Conservation (phyloP, 2,329 filamentous ascomycete genomes). For the Metarhizium album region DNA sequence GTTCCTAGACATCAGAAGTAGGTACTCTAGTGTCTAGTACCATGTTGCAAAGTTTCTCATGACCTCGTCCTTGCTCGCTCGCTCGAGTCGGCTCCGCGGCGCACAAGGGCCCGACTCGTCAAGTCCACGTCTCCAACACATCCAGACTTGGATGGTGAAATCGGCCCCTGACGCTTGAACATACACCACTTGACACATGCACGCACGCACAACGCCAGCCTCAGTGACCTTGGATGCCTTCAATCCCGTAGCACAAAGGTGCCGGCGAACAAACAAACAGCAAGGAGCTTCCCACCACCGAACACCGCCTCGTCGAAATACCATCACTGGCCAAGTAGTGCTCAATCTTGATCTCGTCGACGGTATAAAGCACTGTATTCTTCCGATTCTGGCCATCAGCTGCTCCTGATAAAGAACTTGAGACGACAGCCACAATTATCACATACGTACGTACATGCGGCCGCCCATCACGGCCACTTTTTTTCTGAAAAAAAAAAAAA, state of each 20-base stretch:
- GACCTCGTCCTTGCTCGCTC: too few relatives aligned
- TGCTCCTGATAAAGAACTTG: background rate
- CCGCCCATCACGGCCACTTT: background rate
- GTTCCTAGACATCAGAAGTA: too few relatives aligned
- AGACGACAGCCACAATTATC: too few relatives aligned
- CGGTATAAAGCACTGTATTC: background rate
- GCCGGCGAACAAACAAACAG: background rate
- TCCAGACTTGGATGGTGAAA: too few relatives aligned
- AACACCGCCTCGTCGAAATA: background rate
- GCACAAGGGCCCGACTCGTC: background rate
- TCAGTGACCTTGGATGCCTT: conserved; percentile 5
- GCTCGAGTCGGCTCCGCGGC: too few relatives aligned
- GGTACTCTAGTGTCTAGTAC: too few relatives aligned
- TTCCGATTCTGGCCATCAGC: background rate
- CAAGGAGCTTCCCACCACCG: background rate
- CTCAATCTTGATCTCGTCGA: background rate
- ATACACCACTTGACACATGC: background rate
- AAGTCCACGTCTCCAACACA: background rate
- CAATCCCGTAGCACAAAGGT: conserved; percentile 1
- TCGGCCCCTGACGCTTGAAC: background rate
- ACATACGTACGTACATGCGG: too few relatives aligned
- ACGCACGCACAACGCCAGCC: background rate
- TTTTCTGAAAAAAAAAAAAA: too few relatives aligned
- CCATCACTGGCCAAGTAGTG: background rate
- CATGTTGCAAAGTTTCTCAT: too few relatives aligned